Conservation (phyloP, 2,329 filamentous ascomycete species). For the Talaromyces sp. region DNA sequence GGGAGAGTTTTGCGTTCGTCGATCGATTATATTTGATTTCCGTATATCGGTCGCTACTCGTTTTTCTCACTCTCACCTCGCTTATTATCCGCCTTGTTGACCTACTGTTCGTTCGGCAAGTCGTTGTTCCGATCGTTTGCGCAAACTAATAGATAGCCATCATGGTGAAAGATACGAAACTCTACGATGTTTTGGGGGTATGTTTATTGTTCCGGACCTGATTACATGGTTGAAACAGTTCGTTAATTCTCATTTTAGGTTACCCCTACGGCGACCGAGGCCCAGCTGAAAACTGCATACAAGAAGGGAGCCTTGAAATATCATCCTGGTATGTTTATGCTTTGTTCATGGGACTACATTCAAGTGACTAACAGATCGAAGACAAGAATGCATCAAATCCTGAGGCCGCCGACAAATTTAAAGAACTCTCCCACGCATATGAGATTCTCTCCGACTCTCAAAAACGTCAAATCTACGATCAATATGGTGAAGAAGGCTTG, state of each 20-base stretch:
- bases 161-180: conserved; percentile 53
- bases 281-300: conserved; percentile 91
- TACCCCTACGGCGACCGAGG: conserved; percentile 71
- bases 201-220: conserved; percentile 19
- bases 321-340: conserved; percentile 72
- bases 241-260: conserved; percentile 53
- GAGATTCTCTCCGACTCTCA: conserved; percentile 89
- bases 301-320: conserved; percentile 86
- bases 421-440: conserved; percentile 93
- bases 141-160: conserved; percentile 41
- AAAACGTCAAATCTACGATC: conserved; percentile 90
- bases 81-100: neutral
- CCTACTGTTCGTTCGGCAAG: neutral
- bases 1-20: neutral
- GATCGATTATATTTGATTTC: neutral
- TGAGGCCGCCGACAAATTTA: conserved; percentile 94
- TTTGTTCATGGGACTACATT: neutral
- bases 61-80: neutral
- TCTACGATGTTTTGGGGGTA: conserved; percentile 50
- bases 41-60: neutral
- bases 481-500: conserved; percentile 95
- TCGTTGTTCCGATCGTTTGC: conserved; percentile 2
- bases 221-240: neutral
- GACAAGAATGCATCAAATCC: conserved; percentile 97
- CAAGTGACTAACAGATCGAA: conserved; percentile 33